phyloP scores from a whole-genome alignment of 176 grass and related monocot genomes.

The Hsuehochloa calcarea region DNA sequence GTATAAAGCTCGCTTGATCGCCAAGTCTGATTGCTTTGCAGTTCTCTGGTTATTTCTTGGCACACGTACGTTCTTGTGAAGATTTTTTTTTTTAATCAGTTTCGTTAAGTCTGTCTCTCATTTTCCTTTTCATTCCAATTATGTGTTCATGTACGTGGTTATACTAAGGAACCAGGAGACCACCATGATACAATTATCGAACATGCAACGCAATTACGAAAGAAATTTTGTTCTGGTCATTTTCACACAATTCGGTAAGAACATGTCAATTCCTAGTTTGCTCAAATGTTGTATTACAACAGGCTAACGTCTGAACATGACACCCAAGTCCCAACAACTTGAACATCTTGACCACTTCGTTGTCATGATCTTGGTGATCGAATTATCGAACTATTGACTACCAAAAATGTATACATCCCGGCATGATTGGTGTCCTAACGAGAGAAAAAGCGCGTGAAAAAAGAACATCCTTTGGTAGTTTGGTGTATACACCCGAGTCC shows the following conservation, averaged over 20 bases:
- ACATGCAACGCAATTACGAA: background rate
- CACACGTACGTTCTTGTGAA: background rate
- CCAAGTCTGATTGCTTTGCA: background rate
- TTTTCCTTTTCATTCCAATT: background rate
- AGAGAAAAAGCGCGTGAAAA: background rate
- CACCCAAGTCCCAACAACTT: slow-evolving; percentile 15
- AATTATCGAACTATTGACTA: background rate
- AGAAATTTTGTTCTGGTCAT: background rate
- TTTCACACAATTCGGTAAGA: background rate
- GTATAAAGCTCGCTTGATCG: background rate
- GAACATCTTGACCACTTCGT: slow-evolving; percentile 32
- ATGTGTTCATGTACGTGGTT: background rate
- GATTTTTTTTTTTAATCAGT: background rate
- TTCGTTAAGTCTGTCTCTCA: background rate
- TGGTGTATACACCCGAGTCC: background rate
- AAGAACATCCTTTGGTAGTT: background rate
- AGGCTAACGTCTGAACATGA: slow-evolving; percentile 17
- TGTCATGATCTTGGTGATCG: background rate
- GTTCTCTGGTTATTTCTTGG: background rate
- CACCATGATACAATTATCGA: background rate
- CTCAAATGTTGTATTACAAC: background rate
- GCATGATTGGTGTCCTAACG: background rate
- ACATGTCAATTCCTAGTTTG: background rate
- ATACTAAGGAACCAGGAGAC: background rate
- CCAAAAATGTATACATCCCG: background rate